Percentiles rank a stretch among this genome's conserved stretches.
Conservation (phyloP, 1,284 basidiomycete species). For the Ustilago lituana region DNA sequence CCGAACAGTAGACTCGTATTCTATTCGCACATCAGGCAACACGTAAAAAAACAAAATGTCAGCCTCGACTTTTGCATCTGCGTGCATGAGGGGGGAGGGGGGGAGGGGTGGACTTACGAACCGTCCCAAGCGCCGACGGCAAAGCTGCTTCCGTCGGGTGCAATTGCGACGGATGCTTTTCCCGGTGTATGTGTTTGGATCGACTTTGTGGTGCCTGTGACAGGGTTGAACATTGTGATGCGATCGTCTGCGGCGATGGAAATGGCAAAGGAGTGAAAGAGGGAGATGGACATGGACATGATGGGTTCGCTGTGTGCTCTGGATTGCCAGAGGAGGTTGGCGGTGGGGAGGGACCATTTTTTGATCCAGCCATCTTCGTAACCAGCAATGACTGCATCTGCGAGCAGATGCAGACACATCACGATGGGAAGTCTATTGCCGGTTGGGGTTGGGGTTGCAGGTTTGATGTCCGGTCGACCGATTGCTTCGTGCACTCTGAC, state of each 20-base stretch:
- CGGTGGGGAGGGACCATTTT: conserved; percentile 7
- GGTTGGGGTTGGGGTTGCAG: background rate
- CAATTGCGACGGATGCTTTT: conserved; percentile 25
- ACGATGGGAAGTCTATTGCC: conserved; percentile 72
- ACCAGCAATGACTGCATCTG: conserved; percentile 72
- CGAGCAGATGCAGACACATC: conserved; percentile 81
- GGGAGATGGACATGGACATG: conserved; percentile 17
- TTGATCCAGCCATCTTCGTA: conserved; percentile 82
- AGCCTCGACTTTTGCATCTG: background rate
- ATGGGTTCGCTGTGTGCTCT: conserved; percentile 36
- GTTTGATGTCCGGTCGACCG: conserved; percentile 20
- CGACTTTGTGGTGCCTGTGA: conserved; percentile 1
- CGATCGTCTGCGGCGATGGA: conserved; percentile 46
- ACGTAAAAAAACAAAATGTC: background rate
- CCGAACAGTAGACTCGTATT: conserved; percentile 17
- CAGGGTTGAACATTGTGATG: conserved; percentile 20
- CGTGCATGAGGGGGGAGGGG: too few species aligned
- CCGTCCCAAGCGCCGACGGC: conserved; percentile 44
- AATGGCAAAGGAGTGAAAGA: conserved; percentile 4
- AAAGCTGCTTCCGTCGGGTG: conserved; percentile 10
- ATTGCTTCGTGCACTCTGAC: conserved; percentile 81
- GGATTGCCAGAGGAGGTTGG: conserved; percentile 6
- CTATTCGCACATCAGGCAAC: background rate
- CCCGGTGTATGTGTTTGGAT: conserved; percentile 15
- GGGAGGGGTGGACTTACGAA: conserved; percentile 20